phyloP scores from a whole-genome alignment of 2,329 filamentous ascomycete genomes.

The Fusarium subglutinans region DNA sequence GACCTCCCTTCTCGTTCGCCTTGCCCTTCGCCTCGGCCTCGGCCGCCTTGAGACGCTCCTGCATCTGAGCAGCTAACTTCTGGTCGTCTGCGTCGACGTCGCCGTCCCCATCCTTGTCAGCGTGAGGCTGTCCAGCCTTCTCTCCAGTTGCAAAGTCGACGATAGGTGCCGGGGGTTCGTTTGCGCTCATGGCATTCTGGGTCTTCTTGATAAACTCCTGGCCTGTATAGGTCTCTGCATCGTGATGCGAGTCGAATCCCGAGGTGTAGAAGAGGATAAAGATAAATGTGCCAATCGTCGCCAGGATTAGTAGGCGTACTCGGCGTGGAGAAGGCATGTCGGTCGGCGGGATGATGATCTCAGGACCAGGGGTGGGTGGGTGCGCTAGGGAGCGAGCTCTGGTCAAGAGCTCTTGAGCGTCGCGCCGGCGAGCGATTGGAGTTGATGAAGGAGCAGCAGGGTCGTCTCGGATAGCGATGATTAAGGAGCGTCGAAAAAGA shows the following conservation, averaged over 20 bases:
- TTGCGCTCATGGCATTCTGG: conserved; percentile 61
- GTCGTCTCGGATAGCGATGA: background rate
- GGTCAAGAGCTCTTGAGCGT: conserved; percentile 23
- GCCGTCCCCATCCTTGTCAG: conserved; percentile 64
- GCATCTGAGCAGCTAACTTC: conserved; percentile 60
- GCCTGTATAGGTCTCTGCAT: conserved; percentile 54
- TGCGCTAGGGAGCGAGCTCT: conserved; percentile 45
- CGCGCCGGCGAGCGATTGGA: background rate
- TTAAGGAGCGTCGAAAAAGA: conserved; percentile 4
- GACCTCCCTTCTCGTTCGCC: conserved; percentile 72
- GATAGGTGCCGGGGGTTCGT: conserved; percentile 49
- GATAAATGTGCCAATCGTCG: conserved; percentile 71
- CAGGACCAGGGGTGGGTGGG: conserved; percentile 15
- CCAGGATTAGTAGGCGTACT: conserved; percentile 71
- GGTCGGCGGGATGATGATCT: conserved; percentile 29
- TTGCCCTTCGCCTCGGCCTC: conserved; percentile 74
- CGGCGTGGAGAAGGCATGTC: conserved; percentile 76
- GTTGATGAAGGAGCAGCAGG: background rate
- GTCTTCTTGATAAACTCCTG: conserved; percentile 71
- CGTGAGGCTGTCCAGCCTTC: conserved; percentile 51
- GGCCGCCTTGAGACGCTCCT: conserved; percentile 71
- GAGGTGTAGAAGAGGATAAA: conserved; percentile 78
- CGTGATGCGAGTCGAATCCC: conserved; percentile 61
- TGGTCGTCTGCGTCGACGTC: conserved; percentile 66
- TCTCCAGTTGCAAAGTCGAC: conserved; percentile 52